phyloP scores from a whole-genome alignment of 1,139 yeast genomes.

The Spencermartinsiella ligniputridi region DNA sequence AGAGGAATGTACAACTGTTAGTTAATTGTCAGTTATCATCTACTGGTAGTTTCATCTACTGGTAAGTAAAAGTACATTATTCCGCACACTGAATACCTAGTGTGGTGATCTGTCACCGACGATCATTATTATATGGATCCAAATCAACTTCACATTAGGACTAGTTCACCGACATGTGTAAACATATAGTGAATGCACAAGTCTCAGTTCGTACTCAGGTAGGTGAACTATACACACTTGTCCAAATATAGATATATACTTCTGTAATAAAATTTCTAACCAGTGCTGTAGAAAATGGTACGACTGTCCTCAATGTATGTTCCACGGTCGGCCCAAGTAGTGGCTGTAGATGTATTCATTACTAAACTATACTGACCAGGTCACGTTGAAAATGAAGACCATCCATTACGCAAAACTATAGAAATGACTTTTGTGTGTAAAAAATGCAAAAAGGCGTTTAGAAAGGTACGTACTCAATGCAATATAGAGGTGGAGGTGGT shows the following conservation, averaged over 20 bases:
- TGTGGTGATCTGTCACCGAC: too few relatives aligned
- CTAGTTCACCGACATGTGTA: slow-evolving; percentile 33
- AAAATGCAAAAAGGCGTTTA: slow-evolving; percentile 36
- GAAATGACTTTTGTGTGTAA: slow-evolving; percentile 37
- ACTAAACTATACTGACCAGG: slow-evolving; percentile 19
- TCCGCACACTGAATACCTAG: too few relatives aligned
- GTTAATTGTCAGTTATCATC: too few relatives aligned
- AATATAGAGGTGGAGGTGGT: too few relatives aligned
- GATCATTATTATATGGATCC: too few relatives aligned
- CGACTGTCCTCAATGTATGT: slow-evolving; percentile 37
- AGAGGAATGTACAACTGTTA: too few relatives aligned
- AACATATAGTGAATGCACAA: slow-evolving; percentile 36
- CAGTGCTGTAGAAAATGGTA: slow-evolving; percentile 35
- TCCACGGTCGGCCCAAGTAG: background rate
- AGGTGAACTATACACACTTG: slow-evolving; percentile 11
- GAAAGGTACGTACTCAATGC: slow-evolving; percentile 24
- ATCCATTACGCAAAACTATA: slow-evolving; percentile 31
- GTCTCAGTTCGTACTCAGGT: slow-evolving; percentile 36
- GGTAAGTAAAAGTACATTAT: too few relatives aligned
- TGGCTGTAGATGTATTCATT: background rate
- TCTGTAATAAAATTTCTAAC: too few relatives aligned
- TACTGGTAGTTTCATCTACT: too few relatives aligned
- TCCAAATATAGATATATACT: background rate
- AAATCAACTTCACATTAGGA: too few relatives aligned
- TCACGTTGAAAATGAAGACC: slow-evolving; percentile 34